phyloP scores from a whole-genome alignment of 1,284 basidiomycete species.

The Mrakiaceae sp. region DNA sequence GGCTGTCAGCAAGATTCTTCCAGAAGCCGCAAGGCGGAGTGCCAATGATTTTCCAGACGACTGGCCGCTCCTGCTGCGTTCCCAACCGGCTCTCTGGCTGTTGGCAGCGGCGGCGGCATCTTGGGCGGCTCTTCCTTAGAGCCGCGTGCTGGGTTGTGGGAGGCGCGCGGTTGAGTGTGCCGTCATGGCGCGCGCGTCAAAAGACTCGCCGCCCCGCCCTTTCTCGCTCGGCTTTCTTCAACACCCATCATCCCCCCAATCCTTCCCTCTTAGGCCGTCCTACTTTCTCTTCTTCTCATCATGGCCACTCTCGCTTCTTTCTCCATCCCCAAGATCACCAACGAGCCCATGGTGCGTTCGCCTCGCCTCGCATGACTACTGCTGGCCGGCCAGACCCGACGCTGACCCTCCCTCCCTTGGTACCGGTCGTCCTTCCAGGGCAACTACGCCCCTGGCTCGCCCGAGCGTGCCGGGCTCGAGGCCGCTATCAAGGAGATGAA shows the following conservation, averaged over 20 bases:
- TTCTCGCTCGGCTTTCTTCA: neutral
- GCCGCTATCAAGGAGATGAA: slow-evolving; percentile 70
- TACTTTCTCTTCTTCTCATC: neutral
- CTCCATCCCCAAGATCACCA: slow-evolving; percentile 67
- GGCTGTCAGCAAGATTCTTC: too few species aligned
- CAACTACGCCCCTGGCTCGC: slow-evolving; percentile 66
- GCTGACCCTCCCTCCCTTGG: neutral
- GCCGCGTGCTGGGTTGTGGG: too few species aligned
- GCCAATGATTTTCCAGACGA: too few species aligned
- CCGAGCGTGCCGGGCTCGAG: slow-evolving; percentile 65
- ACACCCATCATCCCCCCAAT: neutral
- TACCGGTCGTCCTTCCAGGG: slow-evolving; percentile 26
- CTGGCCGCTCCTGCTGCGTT: too few species aligned
- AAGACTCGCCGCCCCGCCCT: too few species aligned
- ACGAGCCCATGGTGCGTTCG: slow-evolving; percentile 75
- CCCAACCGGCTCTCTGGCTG: too few species aligned
- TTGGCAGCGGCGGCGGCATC: too few species aligned
- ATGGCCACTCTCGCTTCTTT: slow-evolving; percentile 59
- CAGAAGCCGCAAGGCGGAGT: too few species aligned
- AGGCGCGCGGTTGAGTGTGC: too few species aligned
- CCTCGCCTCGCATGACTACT: neutral
- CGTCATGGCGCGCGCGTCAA: too few species aligned
- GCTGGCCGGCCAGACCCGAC: neutral
- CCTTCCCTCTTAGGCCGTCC: neutral
- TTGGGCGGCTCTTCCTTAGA: too few species aligned